Evolutionary conservation across 345 rosid species (phyloP), one percentile per base, ranked within the genome.

Genomic region (Erucastrum elatum): DNA sequence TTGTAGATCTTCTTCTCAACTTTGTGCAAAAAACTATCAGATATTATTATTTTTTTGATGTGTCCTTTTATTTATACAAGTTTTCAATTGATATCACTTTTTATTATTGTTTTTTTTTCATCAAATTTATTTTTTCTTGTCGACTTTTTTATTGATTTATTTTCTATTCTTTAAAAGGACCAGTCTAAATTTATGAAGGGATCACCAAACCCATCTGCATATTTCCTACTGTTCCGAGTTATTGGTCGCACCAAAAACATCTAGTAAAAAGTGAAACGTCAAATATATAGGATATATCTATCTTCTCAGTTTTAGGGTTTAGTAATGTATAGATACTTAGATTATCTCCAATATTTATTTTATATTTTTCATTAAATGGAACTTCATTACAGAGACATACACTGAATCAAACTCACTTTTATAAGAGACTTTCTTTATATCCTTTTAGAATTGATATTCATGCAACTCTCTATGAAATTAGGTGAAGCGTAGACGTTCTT

Each of bases 401-500:
- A 34, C 6, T 34, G 37, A 1, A 34, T 34, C 7, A 34, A 5
- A 34, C 37, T 34, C 37, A 34, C 0, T 34, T 34, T 34, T 34
- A 34, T 34, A 34, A 34, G 5, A 34, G 6, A 34, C 5, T 5
- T 34, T 34, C 31, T 29, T 2, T 29, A 29, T 29, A 21, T 21
- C 21, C 3, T 29, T 29, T 34, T 5, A 34, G 7, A 34, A 39
- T 9, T 10, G 3, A 70, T 7, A 34, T 46, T 71, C 34, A 37
- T 77, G 29, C 33, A 66, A 37, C 17, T 44, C 6, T 44, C 37
- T 25, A 49, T 9, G 9, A 34, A 62, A 17, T 53, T 68, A 68
- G 82, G 78, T 74, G 3, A 74, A 53, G 64, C 66, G 51, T 68
- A 68, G 29, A 59, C 26, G 37, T 29, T 73, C 15, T 49, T 61